phyloP scores from a whole-genome alignment of 1,139 yeast genomes.

The Candida labiduridarum region DNA sequence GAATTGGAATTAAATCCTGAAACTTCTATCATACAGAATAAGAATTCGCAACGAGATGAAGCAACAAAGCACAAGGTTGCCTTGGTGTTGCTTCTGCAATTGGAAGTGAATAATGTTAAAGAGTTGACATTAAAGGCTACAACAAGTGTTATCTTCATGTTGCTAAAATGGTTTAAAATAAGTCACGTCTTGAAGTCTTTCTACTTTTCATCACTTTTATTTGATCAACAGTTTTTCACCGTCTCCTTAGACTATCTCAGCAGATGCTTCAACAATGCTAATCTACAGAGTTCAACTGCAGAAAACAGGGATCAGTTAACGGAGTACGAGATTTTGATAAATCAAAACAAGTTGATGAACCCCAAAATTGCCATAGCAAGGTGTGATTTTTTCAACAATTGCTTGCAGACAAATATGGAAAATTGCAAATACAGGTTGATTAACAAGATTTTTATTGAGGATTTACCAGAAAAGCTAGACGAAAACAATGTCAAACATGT shows the following conservation, averaged over 20 bases:
- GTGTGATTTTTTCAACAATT: constrained; percentile 47
- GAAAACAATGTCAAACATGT: constrained; percentile 30
- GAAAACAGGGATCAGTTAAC: constrained; percentile 26
- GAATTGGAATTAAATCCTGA: constrained; percentile 43
- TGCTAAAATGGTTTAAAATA: constrained; percentile 77
- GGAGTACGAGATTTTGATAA: constrained; percentile 38
- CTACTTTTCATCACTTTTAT: constrained; percentile 68
- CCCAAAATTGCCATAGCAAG: constrained; percentile 45
- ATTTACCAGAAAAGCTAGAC: constrained; percentile 30
- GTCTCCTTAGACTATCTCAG: constrained; percentile 41
- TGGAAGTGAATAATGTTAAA: constrained; percentile 61
- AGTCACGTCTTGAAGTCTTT: constrained; percentile 81
- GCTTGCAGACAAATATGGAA: constrained; percentile 24
- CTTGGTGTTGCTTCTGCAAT: constrained; percentile 37
- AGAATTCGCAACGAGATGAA: constrained; percentile 7
- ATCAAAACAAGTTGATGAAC: constrained; percentile 47
- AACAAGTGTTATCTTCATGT: constrained; percentile 51
- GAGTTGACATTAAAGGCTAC: constrained; percentile 69
- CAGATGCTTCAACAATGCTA: constrained; percentile 39
- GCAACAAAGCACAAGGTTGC: constrained; percentile 26
- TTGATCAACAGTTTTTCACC: constrained; percentile 70
- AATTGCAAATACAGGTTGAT: constrained; percentile 26
- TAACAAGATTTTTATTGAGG: constrained; percentile 31
- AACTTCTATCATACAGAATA: constrained; percentile 27
- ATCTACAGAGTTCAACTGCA: constrained; percentile 26